Conservation (phyloP, 768 basidiomycete genomes). For the Podaxis mareebaensis region DNA sequence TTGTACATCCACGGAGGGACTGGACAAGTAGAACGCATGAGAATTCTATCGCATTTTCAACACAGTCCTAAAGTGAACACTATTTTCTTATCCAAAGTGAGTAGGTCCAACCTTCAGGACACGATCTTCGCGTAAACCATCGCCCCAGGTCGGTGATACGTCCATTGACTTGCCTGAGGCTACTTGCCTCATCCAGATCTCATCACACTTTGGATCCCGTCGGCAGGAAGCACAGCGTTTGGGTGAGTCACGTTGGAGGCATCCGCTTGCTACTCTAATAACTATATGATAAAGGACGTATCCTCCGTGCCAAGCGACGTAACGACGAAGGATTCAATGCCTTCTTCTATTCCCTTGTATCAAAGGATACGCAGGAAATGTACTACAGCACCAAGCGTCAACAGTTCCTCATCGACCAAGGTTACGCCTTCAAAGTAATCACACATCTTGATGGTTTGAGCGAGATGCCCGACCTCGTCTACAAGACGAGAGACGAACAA, state of each 20-base stretch:
- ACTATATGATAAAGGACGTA: constrained; percentile 64
- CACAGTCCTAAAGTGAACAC: constrained; percentile 95
- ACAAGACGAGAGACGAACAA: constrained; percentile 88
- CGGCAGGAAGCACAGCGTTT: constrained; percentile 97
- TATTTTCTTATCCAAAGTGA: constrained; percentile 95
- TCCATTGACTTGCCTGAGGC: constrained; percentile 99
- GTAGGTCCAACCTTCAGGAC: constrained; percentile 19
- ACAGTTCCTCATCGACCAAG: constrained; percentile 98
- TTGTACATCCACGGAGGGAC: constrained; percentile 96
- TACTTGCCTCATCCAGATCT: constrained; percentile 98
- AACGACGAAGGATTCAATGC: constrained; percentile 99
- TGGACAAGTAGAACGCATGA: constrained; percentile 93
- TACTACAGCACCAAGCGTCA: constrained; percentile 99
- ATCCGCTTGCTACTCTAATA: constrained; percentile 14
- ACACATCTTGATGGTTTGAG: constrained; percentile 95
- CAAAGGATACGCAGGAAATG: constrained; percentile 99
- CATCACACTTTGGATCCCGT: constrained; percentile 97
- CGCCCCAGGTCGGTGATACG: constrained; percentile 86
- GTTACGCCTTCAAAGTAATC: constrained; percentile 99
- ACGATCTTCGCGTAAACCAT: constrained; percentile 4
- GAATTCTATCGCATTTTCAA: constrained; percentile 94
- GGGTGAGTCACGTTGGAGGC: constrained; percentile 46
- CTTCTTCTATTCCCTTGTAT: constrained; percentile 99
- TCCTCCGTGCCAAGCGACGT: constrained; percentile 92
- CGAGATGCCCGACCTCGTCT: constrained; percentile 83